Evolutionary conservation across 2,329 filamentous ascomycete genomes (phyloP).

Genomic region (Didymella pinodella): DNA sequence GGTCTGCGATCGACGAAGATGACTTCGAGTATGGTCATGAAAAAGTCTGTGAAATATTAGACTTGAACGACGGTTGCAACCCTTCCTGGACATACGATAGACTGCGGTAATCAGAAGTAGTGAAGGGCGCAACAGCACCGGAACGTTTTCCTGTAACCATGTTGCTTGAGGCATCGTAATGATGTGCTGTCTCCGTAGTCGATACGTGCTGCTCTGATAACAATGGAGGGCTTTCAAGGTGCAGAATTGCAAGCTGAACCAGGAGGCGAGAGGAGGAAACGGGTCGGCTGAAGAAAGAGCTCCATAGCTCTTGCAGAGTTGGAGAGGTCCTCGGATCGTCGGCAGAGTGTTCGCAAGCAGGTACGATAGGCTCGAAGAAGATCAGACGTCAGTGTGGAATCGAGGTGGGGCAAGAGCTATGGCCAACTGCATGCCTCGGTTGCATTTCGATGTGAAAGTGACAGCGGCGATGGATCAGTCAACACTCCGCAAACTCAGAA

Average conservation of each 20-base stretch:
- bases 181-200: not conserved
- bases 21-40: conserved; percentile 46
- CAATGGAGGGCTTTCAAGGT: not conserved
- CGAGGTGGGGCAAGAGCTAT: conserved; percentile 12
- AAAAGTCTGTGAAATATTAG: conserved; percentile 37
- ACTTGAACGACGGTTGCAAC: not conserved
- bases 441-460: not conserved
- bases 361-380: conserved; percentile 9
- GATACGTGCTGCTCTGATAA: not conserved
- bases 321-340: conserved; percentile 8
- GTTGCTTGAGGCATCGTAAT: conserved; percentile 11
- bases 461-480: not conserved
- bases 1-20: conserved; percentile 41
- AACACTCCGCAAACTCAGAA: not conserved
- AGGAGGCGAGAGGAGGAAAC: not conserved
- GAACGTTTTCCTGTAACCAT: conserved; percentile 33
- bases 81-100: conserved; percentile 35
- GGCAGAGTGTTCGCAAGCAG: conserved; percentile 9
- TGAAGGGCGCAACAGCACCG: conserved; percentile 39
- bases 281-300: not conserved
- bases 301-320: conserved; percentile 5
- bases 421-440: conserved; percentile 6
- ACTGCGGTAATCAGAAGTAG: conserved; percentile 36
- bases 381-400: conserved; percentile 11
- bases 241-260: too few relatives aligned